Base-by-base conservation (phyloP, 2,329 filamentous ascomycete genomes). In the Colletotrichum sp. region DNA sequence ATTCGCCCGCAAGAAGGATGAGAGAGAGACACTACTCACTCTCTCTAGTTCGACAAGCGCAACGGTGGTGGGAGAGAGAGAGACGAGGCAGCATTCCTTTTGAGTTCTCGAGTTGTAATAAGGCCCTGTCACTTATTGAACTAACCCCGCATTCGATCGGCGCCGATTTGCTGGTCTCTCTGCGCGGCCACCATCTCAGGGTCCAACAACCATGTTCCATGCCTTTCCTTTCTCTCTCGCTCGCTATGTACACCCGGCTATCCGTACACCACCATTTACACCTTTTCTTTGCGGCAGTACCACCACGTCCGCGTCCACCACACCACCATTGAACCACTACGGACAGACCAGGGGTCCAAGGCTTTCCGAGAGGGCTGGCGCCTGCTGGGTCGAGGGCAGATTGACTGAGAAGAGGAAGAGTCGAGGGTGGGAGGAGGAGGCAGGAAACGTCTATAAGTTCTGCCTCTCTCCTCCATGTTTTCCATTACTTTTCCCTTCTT, bases 291-390 rank as follows among this genome's bases (percentile, higher is more conserved):
- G n/a, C 68, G 34, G 44, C 26, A n/a, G 59, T 62, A 62, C 59
- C 28, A 62, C 59, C 59, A 48, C 39, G 39, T 30, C 28, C 15
- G 15, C 18, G 66, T 68, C 52, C 30, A 68, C 66, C 66, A 68
- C 52, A 60, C 65, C 32, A 55, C 69, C 68, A 57, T 34, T 22
- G 36, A 67, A 15, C 59, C 36, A 48, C 52, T 57, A 55, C 62
- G 68, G 68, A 66, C 72, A 67, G 72, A 63, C 73, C 64, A 75
- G 73, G 73, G 73, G 70, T 75, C 72, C 72, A 75, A 73, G 70
- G 69, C 57, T 75, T 59, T 59, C 57, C 68, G 52, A 63, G 32
- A 44, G 34, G 57, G 16, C 39, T 55, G 59, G n/a, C 67, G 48
- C 55, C 26, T 66, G 28, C 28, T 62, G 30, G 59, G 39, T 64